These are phyloP conservation scores for Flueggea neowawraea DNA, from an alignment of 441 rosid genomes.

Conservation along the genomic window DNA sequence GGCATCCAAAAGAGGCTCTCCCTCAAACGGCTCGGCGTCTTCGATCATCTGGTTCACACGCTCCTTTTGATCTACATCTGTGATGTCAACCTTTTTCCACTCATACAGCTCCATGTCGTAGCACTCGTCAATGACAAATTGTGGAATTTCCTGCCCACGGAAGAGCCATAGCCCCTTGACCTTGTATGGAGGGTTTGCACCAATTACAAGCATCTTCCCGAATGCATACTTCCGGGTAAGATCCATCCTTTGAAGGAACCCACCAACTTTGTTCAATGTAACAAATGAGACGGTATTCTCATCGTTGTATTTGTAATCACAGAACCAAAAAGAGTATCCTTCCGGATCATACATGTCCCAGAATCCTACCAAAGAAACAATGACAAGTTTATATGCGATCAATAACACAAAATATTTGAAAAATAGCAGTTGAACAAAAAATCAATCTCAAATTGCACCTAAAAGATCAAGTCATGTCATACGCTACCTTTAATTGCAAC, in stretches of 20 bases:
- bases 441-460: too few species aligned
- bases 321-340: slow-evolving; percentile 96
- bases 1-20: slow-evolving; percentile 87
- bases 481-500: slow-evolving; percentile 81
- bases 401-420: background rate
- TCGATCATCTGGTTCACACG: slow-evolving; percentile 94
- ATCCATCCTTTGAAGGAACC: slow-evolving; percentile 95
- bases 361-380: slow-evolving; percentile 53
- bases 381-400: background rate
- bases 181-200: slow-evolving; percentile 73
- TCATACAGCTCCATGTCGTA: slow-evolving; percentile 96
- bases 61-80: slow-evolving; percentile 85
- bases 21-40: slow-evolving; percentile 90
- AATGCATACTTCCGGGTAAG: slow-evolving; percentile 90
- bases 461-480: too few species aligned
- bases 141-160: slow-evolving; percentile 84
- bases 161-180: slow-evolving; percentile 96
- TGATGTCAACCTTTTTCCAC: slow-evolving; percentile 82
- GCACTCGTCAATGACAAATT: slow-evolving; percentile 79
- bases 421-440: too few species aligned
- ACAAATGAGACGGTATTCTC: slow-evolving; percentile 88
- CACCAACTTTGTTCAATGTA: slow-evolving; percentile 86
- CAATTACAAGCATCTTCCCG: slow-evolving; percentile 90
- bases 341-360: slow-evolving; percentile 99
- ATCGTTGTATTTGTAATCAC: slow-evolving; percentile 91